Evolutionary conservation across 441 rosid genomes (phyloP), one percentile per base, ranked within the genome.

Genomic region (Populus hybrid): DNA sequence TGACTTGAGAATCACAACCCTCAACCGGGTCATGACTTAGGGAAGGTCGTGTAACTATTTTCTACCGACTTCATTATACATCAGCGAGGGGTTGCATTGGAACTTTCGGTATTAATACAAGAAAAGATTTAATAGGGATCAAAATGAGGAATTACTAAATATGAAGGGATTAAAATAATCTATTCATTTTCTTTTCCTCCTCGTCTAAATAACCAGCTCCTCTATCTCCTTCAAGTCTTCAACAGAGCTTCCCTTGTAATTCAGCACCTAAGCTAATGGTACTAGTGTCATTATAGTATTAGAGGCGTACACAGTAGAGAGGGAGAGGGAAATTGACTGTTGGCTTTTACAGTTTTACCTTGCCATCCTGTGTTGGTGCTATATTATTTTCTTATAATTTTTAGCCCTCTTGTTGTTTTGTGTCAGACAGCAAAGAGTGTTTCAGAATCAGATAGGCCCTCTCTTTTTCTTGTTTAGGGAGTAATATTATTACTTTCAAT

Each of bases 371-470:
- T 68, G 69, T 33, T 69, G 59, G 1, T 64, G 33, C 64, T 12
- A 24, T 73, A 69, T 61, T 23, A 69, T 14, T 45, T 33, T 33
- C 28, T 18, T 63, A 2, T 70, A 3, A 6, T 53, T 29, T 50
- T 31, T 11, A 59, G 68, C 5, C 65, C 33, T 42, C 53, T 66
- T 76, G 33, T 69, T 84, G 26, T n/a, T 20, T 67, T 33, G 26
- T 79, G 74, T 69, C 84, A 75, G 79, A 67, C 26, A 75, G 31
- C 76, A 72, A 75, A 12, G 65, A 45, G 81, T 26, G 77, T 33
- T 70, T 65, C 75, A 73, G 77, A 50, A 45, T 45, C 65, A 38
- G 45, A 7, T 40, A 31, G 70, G 63, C 38, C 64, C 35, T 74
- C 14, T 24, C 29, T 64, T 14, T 67, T 29, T 20, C 7, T 23